Evolutionary conservation across 306 rosid species (phyloP).

Genomic region (Lathyrus sativus): DNA sequence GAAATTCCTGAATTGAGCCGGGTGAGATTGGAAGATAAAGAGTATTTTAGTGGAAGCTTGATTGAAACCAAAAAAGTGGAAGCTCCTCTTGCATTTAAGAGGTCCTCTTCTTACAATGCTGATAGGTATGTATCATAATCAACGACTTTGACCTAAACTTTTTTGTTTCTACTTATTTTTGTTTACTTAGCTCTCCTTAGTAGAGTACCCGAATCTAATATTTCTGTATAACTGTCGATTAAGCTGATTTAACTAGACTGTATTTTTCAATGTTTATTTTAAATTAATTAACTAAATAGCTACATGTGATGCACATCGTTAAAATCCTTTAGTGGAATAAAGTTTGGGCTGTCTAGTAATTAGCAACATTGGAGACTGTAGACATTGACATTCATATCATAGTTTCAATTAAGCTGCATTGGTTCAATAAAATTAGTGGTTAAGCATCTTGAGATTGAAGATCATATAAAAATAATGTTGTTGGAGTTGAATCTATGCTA

Average conservation of each 20-base stretch:
- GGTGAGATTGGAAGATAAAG: constrained; percentile 81
- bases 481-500: background rate
- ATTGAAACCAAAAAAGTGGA: constrained; percentile 64
- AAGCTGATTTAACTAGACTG: too few species aligned
- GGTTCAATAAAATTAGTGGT: constrained; percentile 29
- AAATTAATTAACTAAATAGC: too few species aligned
- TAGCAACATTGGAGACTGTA: constrained; percentile 40
- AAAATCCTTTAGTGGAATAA: constrained; percentile 18
- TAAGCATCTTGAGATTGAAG: constrained; percentile 49
- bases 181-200: too few species aligned
- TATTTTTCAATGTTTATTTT: too few species aligned
- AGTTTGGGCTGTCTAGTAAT: constrained; percentile 35
- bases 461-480: constrained; percentile 26
- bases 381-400: constrained; percentile 43
- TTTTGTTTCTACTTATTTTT: too few species aligned
- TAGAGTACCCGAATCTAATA: too few species aligned
- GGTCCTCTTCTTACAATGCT: constrained; percentile 89
- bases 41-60: constrained; percentile 90
- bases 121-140: constrained; percentile 56
- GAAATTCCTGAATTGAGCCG: constrained; percentile 52
- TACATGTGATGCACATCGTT: constrained; percentile 9
- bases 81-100: constrained; percentile 64
- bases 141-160: too few species aligned
- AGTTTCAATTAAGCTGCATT: constrained; percentile 32
- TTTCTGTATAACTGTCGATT: too few species aligned